A percentile compares a stretch with the other conserved stretches of the same genome.
phyloP scores from a whole-genome alignment of 768 basidiomycete species.

The Suillus clintonianus region DNA sequence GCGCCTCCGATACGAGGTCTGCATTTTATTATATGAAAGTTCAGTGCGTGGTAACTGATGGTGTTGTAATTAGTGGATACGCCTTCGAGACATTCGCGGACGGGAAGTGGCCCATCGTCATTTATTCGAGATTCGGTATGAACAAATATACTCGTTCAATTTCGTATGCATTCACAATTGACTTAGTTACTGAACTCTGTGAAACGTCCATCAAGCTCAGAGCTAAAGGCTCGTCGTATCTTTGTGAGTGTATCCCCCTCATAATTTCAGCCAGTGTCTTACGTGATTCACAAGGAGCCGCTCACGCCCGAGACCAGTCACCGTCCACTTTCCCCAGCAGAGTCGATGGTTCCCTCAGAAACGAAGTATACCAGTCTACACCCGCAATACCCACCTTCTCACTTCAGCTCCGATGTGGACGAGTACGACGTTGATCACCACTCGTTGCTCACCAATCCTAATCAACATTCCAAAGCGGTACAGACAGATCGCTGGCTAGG shows the following conservation, averaged over 20 bases:
- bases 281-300: constrained; percentile 35
- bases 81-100: constrained; percentile 41
- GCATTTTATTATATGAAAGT: neutral
- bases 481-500: constrained; percentile 60
- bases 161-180: constrained; percentile 24
- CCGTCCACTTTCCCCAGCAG: constrained; percentile 44
- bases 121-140: constrained; percentile 45
- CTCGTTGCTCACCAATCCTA: constrained; percentile 25
- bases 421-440: constrained; percentile 37
- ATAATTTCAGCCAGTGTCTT: neutral
- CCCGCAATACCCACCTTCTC: constrained; percentile 26
- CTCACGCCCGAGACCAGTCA: constrained; percentile 47
- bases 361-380: constrained; percentile 26
- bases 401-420: constrained; percentile 46
- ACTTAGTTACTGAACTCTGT: constrained; percentile 23
- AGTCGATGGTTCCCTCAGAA: constrained; percentile 30
- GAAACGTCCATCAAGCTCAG: constrained; percentile 38
- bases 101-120: constrained; percentile 46
- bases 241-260: constrained; percentile 32
- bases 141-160: constrained; percentile 29
- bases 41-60: neutral
- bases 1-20: constrained; percentile 47
- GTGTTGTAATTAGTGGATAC: constrained; percentile 25
- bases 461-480: constrained; percentile 62
- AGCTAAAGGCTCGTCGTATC: constrained; percentile 28